Conservation (phyloP, 2,329 filamentous ascomycete genomes). For the Pseudofabraea citricarpa region DNA sequence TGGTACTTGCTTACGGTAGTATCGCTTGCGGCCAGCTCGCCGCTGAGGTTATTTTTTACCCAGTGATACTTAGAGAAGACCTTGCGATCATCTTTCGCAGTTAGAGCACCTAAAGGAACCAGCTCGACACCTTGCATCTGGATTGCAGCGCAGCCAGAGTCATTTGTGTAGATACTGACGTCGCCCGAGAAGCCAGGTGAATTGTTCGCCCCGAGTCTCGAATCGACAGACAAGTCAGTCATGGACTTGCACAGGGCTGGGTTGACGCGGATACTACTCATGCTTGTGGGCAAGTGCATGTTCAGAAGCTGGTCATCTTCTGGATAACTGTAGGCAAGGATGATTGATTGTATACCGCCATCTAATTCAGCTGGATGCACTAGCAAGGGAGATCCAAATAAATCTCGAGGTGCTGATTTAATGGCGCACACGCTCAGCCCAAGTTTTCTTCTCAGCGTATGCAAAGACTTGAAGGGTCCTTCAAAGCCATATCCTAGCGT, state of each 20-base stretch:
- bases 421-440: no score
- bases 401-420: no score
- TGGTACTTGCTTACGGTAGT: not conserved
- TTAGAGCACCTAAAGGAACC: not conserved
- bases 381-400: no score
- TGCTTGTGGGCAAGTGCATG: constrained; percentile 8
- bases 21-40: not conserved
- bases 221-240: not conserved
- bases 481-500: constrained; percentile 1
- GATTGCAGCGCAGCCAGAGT: not conserved
- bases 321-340: not conserved
- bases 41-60: not conserved
- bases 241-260: not conserved
- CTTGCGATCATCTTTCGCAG: not conserved
- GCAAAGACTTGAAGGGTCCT: constrained; percentile 1
- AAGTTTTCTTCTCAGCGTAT: not conserved
- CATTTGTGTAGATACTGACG: not conserved
- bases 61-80: not conserved
- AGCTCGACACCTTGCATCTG: not conserved
- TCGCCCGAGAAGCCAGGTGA: not conserved
- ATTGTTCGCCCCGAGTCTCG: not conserved
- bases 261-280: constrained; percentile 8
- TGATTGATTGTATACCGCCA: constrained; percentile 42
- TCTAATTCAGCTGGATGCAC: constrained; percentile 53
- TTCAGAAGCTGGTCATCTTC: constrained; percentile 5